Evolutionary conservation across 108 stramenopile genomes (phyloP), one percentile per base, ranked within the genome.

Genomic region (Epithemia pelagica): DNA sequence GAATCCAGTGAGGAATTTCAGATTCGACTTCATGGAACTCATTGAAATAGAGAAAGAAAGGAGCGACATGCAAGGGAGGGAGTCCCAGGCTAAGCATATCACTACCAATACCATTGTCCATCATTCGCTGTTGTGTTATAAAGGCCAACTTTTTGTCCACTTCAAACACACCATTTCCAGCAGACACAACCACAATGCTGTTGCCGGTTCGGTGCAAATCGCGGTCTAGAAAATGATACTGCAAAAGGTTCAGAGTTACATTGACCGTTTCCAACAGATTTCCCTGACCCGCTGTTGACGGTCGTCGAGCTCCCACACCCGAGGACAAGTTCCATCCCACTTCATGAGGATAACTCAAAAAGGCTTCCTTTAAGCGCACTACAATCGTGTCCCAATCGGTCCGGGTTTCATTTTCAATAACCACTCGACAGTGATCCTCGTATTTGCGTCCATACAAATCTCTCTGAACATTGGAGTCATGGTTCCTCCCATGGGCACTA

Each of bases 111-210:
- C 96, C 99, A 74, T 95, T 92, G 78, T 99, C 99, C 97, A 99
- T 95, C 97, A 99, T 99, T 32, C 99, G 78, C 73, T 98, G 97
- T 71, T 96, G 97, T n/a, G 97, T 98, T 7, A 97, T 97, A 25
- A 78, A 73, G 27, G 97, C 89, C 56, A 96, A 85, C 46, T 76
- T 78, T 66, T 88, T 90, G 64, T 95, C 91, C 1, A 96, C 94
- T 65, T 92, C 86, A 77, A 93, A 95, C 23, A 97, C 93, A 26
- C 99, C 99, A 62, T 80, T 77, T n/a, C 97, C 97, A n/a, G 97
- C 77, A 2, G 96, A 84, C 23, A 99, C 81, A 26, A 97, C 77
- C 32, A 98, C 95, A 60, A 98, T 94, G 28, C 84, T 86, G 54
- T 99, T 97, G 5, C 99, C 99, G 3, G 95, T 95, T 57, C 96